Conservation (phyloP, 140 eudicot genomes). For the Stevia rebaudiana region DNA sequence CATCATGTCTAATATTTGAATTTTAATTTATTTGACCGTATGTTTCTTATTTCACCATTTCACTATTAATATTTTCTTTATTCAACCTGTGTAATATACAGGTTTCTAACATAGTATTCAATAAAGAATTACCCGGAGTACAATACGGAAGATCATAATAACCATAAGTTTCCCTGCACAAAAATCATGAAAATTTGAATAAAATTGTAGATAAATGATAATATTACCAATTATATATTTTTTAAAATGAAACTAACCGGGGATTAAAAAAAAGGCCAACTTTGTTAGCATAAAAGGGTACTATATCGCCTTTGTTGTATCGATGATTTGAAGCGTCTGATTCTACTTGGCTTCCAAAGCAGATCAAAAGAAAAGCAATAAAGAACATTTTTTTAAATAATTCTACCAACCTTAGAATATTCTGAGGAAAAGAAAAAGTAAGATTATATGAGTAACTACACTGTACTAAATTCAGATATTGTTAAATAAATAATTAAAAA, state of each 20-base stretch:
- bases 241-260: slow-evolving; percentile 19
- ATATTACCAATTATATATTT: neutral
- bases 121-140: slow-evolving; percentile 1
- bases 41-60: too few species aligned
- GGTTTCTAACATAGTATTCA: too few species aligned
- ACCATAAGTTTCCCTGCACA: slow-evolving; percentile 65
- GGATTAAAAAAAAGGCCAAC: slow-evolving; percentile 40
- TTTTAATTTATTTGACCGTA: too few species aligned
- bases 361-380: slow-evolving; percentile 14
- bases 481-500: neutral
- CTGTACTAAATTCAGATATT: neutral
- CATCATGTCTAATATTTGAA: too few species aligned
- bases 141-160: slow-evolving; percentile 59
- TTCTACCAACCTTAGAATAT: neutral
- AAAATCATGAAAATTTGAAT: neutral
- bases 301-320: slow-evolving; percentile 33
- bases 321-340: slow-evolving; percentile 41
- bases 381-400: slow-evolving; percentile 8
- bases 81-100: too few species aligned
- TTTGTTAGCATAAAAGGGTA: slow-evolving; percentile 54
- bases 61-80: too few species aligned
- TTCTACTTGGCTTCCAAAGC: slow-evolving; percentile 28
- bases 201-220: neutral
- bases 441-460: neutral
- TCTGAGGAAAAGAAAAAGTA: neutral